Evolutionary conservation across 768 basidiomycete genomes (phyloP).

Genomic region (Mycena latifolia): DNA sequence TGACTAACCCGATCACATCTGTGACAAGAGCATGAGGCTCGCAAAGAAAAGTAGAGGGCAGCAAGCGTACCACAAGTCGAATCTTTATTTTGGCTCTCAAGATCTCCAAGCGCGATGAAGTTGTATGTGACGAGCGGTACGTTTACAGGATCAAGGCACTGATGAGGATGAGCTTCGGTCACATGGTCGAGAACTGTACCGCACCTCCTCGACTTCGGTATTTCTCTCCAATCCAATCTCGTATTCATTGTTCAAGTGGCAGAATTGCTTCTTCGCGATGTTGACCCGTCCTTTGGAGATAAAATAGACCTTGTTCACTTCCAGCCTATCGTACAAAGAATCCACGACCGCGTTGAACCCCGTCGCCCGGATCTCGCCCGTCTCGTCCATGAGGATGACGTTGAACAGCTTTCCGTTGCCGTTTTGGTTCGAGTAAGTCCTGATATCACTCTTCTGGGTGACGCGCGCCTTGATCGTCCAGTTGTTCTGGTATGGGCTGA

Average conservation of each 20-base stretch:
- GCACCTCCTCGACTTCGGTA: constrained; percentile 88
- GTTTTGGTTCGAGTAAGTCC: constrained; percentile 86
- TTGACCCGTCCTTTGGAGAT: constrained; percentile 93
- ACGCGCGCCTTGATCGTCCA: constrained; percentile 99
- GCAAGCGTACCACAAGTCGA: constrained; percentile 80
- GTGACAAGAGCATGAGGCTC: constrained; percentile 26
- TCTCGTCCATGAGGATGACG: constrained; percentile 94
- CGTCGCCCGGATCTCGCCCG: constrained; percentile 92
- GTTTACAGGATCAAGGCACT: constrained; percentile 86
- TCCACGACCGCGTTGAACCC: constrained; percentile 91
- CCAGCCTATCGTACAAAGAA: constrained; percentile 83
- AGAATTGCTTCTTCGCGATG: constrained; percentile 97
- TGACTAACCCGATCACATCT: constrained; percentile 93
- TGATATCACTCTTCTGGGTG: constrained; percentile 89
- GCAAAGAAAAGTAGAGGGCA: constrained; percentile 13
- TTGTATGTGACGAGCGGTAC: constrained; percentile 89
- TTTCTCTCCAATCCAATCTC: constrained; percentile 88
- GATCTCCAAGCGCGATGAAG: constrained; percentile 74
- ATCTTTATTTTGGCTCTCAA: constrained; percentile 81
- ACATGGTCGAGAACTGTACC: constrained; percentile 33
- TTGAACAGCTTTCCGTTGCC: constrained; percentile 98
- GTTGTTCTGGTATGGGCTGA: constrained; percentile 97
- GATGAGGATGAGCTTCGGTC: constrained; percentile 21
- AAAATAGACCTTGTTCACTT: constrained; percentile 94
- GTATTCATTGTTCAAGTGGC: constrained; percentile 90